Base-by-base conservation (phyloP, 164 flowering plant genomes). In the Akebia trifoliata region DNA sequence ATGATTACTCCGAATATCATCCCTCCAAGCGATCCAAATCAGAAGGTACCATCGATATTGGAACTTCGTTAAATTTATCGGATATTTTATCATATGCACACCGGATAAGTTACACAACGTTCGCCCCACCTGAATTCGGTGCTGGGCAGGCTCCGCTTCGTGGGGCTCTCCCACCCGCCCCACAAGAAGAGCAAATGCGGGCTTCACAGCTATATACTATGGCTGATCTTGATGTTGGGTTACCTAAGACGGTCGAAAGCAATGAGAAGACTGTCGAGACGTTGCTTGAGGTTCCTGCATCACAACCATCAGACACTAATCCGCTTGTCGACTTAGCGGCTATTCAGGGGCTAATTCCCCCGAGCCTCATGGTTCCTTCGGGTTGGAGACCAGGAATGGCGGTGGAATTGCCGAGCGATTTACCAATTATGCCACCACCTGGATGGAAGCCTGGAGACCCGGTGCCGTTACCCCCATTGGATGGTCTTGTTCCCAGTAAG, bases 381-480 rank as follows among this genome's bases (percentile, higher is more conserved):
- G 98, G 97, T 2, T 93, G 98, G 98, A 81, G 83, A 54, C 94
- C 90, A 2, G 97, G 97, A 43, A 90, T 93, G 98, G 95, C 97
- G 10, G 87, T 93, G 74, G 72, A 83, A 47, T 67, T 91, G 77
- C 96, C 92, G 0, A 72, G 11, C 8, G 78, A 86, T 68, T 30
- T 91, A 17, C 87, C 93, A 4, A 55, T 72, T 30, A 24, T 79
- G 50, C 95, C 96, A 0, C 95, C 93, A 7, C 82, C 90, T 11
- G 98, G 96, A 37, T 93, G 97, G 97, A 93, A 90, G 69, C 92
- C 86, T 21, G 96, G 95, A 43, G 96, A 92, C 50, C 93, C 93
- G 0, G 67, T 90, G 36, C 58, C 85, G 1, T 68, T 91, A 78
- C 87, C 94, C 1, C 88, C 90, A 4, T 52, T 82, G 80, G 88